Evolutionary conservation across 345 rosid genomes (phyloP).

Genomic region (Alliaria petiolata): DNA sequence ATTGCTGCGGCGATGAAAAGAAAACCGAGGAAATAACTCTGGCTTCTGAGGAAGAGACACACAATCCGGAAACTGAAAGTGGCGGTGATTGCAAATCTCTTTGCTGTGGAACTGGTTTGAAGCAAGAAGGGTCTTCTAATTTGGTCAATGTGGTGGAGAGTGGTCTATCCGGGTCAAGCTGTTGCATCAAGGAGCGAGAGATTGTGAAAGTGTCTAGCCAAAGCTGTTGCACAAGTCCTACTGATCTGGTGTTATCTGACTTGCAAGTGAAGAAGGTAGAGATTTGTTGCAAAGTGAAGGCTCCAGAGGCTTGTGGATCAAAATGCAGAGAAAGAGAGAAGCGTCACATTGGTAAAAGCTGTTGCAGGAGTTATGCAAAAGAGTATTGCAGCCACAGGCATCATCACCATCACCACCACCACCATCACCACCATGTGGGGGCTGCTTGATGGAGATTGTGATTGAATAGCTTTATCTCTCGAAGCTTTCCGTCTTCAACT

Average conservation of each 20-base stretch:
- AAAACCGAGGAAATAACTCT: slow-evolving; percentile 2
- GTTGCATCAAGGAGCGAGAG: slow-evolving; percentile 21
- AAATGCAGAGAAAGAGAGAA: slow-evolving; percentile 11
- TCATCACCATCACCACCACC: slow-evolving; percentile 22
- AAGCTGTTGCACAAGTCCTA: slow-evolving; percentile 19
- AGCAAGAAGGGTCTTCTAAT: slow-evolving; percentile 14
- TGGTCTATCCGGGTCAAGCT: too few relatives aligned
- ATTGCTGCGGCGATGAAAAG: not conserved
- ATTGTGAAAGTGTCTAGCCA: not conserved
- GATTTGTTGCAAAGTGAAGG: slow-evolving; percentile 26
- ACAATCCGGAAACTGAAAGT: not conserved
- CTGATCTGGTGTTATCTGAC: not conserved
- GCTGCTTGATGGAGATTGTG: slow-evolving; percentile 9
- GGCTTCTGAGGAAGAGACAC: not conserved
- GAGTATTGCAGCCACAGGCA: slow-evolving; percentile 21
- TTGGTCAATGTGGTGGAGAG: not conserved
- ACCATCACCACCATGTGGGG: slow-evolving; percentile 26
- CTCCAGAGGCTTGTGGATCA: slow-evolving; percentile 16
- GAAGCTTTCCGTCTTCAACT: not conserved
- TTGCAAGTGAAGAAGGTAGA: slow-evolving; percentile 26
- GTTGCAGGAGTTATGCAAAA: slow-evolving; percentile 35
- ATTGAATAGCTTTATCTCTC: not conserved
- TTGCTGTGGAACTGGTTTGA: slow-evolving; percentile 15
- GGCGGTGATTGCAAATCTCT: not conserved
- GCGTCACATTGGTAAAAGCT: slow-evolving; percentile 24